phyloP scores from a whole-genome alignment of 306 rosid genomes.

The apple (Malus domestica) region ASM211411v1 NC_041791.1:967001-967500 shows the following conservation, averaged over 20 bases:
- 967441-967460: too few relatives aligned
- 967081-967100: slow-evolving; percentile 9
- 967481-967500: too few relatives aligned
- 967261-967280: not conserved
- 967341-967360: not conserved
- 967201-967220: slow-evolving; percentile 73
- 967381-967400: not conserved
- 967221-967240: slow-evolving; percentile 58
- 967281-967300: not conserved
- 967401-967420: not conserved
- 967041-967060: slow-evolving; percentile 17
- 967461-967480: too few relatives aligned
- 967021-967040: slow-evolving; percentile 7
- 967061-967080: slow-evolving; percentile 10
- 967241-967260: slow-evolving; percentile 36
- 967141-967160: slow-evolving; percentile 38
- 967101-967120: slow-evolving; percentile 21
- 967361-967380: not conserved
- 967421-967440: not conserved
- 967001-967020: slow-evolving; percentile 4
- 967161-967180: slow-evolving; percentile 28
- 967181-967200: slow-evolving; percentile 28
- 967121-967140: slow-evolving; percentile 19
- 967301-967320: not conserved
- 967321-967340: not conserved